Evolutionary conservation across 1,284 basidiomycete genomes (phyloP).

Genomic region (Leccinum subspadiceum): DNA sequence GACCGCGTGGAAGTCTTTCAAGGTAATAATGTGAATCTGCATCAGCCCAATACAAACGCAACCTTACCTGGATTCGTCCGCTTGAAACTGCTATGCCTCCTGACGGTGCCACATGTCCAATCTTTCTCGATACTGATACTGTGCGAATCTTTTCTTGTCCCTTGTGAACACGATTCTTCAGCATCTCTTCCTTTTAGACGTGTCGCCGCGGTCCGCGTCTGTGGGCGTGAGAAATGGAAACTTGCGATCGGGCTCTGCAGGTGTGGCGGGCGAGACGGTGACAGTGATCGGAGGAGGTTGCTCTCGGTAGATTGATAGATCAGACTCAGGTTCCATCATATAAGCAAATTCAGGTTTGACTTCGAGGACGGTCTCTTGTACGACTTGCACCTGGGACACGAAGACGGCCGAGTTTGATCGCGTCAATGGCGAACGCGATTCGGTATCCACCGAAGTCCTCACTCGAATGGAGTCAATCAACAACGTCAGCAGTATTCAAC

Average conservation of each 20-base stretch:
- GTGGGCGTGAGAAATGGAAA: constrained; percentile 14
- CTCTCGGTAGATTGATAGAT: not conserved
- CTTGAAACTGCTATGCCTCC: no score
- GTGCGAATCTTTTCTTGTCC: no score
- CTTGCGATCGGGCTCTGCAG: constrained; percentile 34
- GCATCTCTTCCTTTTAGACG: no score
- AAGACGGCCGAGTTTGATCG: constrained; percentile 19
- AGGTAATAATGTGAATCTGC: no score
- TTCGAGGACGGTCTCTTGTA: constrained; percentile 17
- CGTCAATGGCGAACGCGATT: constrained; percentile 27
- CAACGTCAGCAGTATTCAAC: not conserved
- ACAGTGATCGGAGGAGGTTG: constrained; percentile 37
- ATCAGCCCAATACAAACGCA: no score
- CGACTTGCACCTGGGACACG: constrained; percentile 10
- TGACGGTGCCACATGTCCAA: no score
- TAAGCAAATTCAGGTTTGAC: constrained; percentile 6
- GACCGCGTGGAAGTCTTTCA: no score
- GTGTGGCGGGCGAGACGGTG: constrained; percentile 48
- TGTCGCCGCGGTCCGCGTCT: no score
- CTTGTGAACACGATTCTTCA: no score
- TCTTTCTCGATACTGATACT: no score
- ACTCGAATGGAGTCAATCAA: constrained; percentile 13
- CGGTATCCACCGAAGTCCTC: constrained; percentile 33
- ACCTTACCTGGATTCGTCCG: no score
- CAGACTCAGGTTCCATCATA: constrained; percentile 4